Base-by-base conservation (phyloP, 345 rosid species). In the Syzygium aqueum region DNA sequence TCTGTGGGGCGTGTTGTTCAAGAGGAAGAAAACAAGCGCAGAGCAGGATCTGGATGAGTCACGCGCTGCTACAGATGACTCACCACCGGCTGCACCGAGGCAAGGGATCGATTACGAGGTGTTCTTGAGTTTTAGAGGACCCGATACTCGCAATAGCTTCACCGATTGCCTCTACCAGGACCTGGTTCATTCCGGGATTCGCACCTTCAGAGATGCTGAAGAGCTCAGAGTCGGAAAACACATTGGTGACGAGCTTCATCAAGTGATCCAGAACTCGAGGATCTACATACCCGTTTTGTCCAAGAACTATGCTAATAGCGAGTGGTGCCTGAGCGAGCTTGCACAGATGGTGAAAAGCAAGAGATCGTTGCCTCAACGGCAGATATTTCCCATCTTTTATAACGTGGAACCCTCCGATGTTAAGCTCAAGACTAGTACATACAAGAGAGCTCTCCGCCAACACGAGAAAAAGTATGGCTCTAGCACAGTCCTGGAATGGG, bases 41-140 rank as follows among this genome's bases (percentile, higher is more conserved):
- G 80, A 67, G 80, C 7, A 19, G 13, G 19, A 67, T 67, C 80
- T 33, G 80, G 80, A 33, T 4, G 80, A 33, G 80, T 19, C 25
- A 25, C 25, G 7, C 11, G 46, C 80, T 17, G 22, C 13, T 67
- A 9, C 49, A 1, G 49, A 73, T 7, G 49, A 37, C 49, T 40
- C 5, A 3, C 49, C 80, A 9, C 27, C 15, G 25, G 4, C 80
- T 73, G 49, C 80, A 73, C 8, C 0, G 2, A 73, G 8, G 7
- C 80, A 73, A 73, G 80, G 46, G 80, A 73, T 19, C 80, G 49
- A 73, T 73, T 87, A 87, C 2, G 88, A 87, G 23, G 88, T 87
- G 28, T 87, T 87, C 88, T 77, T 87, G 77, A 87, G 59, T 84
- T 87, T 87, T 53, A 56, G 88, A 40, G 85, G 88, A 15, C 85